A percentile compares a stretch with the other conserved stretches of the same genome.
Evolutionary conservation across 106 monocot genomes (phyloP).

Genomic region (Dendrobium officinale): DNA sequence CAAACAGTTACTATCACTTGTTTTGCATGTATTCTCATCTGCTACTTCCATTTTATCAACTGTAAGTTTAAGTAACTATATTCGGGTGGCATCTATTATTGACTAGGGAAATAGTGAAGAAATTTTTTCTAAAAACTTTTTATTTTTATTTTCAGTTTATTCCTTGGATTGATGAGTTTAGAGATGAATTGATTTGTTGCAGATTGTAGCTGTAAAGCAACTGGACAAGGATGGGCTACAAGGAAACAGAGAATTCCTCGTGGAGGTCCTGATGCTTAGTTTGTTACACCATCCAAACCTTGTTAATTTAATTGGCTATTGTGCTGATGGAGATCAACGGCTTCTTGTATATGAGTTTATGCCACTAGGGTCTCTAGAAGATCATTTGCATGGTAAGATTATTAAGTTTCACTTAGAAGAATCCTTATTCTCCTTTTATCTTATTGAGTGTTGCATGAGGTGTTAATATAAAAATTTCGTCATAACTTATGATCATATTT

Average conservation of each 20-base stretch:
- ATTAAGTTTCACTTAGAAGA: background rate
- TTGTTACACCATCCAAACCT: conserved; percentile 35
- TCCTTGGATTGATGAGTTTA: background rate
- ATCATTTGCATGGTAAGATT: conserved; percentile 36
- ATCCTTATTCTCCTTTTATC: background rate
- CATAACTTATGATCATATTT: background rate
- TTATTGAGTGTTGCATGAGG: background rate
- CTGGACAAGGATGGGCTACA: conserved; percentile 34
- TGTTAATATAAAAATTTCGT: background rate
- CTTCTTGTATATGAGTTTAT: conserved; percentile 45
- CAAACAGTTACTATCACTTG: background rate
- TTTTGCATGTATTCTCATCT: background rate
- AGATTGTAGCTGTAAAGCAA: conserved; percentile 40
- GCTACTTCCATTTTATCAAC: background rate
- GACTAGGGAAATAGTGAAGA: background rate
- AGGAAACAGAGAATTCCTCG: conserved; percentile 40
- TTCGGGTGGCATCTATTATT: background rate
- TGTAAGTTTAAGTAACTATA: background rate
- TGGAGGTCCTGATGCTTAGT: conserved; percentile 47
- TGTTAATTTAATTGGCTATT: conserved; percentile 39
- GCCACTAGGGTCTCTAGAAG: conserved; percentile 37
- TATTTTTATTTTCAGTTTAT: background rate
- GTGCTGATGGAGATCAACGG: conserved; percentile 35
- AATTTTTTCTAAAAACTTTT: background rate
- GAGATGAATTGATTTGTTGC: conserved; percentile 2